Base-by-base conservation (phyloP, 441 rosid species). In the Brassica hybrid region DNA sequence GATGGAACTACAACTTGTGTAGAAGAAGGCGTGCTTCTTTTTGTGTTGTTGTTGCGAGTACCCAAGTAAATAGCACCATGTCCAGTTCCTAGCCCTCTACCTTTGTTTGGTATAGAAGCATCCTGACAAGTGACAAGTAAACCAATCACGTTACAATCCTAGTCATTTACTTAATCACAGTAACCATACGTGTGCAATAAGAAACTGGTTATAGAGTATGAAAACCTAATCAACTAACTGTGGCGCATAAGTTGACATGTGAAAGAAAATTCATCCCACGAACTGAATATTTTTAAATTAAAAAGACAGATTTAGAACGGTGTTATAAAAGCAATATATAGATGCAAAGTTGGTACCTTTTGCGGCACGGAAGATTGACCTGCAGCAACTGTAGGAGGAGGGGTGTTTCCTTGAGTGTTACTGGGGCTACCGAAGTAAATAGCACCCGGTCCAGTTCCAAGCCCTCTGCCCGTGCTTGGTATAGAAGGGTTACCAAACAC, bases 361-460 rank as follows among this genome's bases (percentile, higher is more conserved):
- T 52, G 58, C 10, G 19, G 58, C 19, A 52, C 58, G 58, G 58
- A 6, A 6, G 58, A 14, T 52, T 52, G 58, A 52, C 1, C 21
- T 14, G 19, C 58, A 52, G 7, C 58, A 14, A 0, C 1, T 16
- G 58, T 16, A 52, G 58, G 16, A 52, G 19, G 10, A 50, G 57
- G 3, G 19, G 21, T 16, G 58, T 56, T 80, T 64, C 79, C 78
- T 74, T 79, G 85, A 78, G 77, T 85, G 69, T 83, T 85, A 73
- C 9, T 52, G 58, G 1, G 16, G 19, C 58, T 52, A 2, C 58
- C 19, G 1, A 52, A 52, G 58, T 6, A 14, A 52, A 52, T 0
- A 52, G 58, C 58, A 16, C 27, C 61, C 13, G 27, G 13, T 57
- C 61, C 27, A 18, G 25, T 18, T 18, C 25, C 27, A 5, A 57